These are phyloP conservation scores for Petunia secreta DNA, from an alignment of 257 asterid species.

Conservation along the genomic window DNA sequence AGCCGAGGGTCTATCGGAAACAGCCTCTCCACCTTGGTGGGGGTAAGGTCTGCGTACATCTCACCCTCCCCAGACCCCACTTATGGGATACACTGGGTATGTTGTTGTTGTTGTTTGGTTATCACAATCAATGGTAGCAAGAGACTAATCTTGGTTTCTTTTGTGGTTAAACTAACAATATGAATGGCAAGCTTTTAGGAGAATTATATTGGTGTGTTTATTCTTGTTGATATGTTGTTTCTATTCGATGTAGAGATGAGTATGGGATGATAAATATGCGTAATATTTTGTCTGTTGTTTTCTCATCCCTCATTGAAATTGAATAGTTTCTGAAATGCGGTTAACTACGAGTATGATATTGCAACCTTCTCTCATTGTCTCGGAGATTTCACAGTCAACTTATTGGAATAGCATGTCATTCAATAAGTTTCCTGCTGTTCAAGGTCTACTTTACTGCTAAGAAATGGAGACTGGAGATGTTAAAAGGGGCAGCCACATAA, in stretches of 20 bases:
- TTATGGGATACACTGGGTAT: too few relatives aligned
- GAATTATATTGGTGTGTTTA: neutral
- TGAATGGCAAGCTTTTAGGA: too few relatives aligned
- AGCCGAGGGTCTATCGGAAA: too few relatives aligned
- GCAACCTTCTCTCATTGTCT: neutral
- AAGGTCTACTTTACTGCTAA: neutral
- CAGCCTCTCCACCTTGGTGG: too few relatives aligned
- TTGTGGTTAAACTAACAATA: too few relatives aligned
- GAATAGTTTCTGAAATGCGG: neutral
- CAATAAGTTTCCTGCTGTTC: neutral
- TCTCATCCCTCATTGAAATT: constrained; percentile 4
- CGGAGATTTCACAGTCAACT: neutral
- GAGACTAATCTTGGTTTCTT: too few relatives aligned
- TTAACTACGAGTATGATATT: neutral
- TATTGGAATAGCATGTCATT: neutral
- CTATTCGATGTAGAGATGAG: neutral
- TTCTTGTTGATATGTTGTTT: neutral
- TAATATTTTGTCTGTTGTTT: neutral
- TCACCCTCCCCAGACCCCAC: too few relatives aligned
- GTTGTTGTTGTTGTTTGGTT: too few relatives aligned
- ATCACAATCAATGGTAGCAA: too few relatives aligned
- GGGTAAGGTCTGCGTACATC: too few relatives aligned
- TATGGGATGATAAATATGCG: neutral
- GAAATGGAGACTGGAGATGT: neutral
- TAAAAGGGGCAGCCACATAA: neutral